Evolutionary conservation across 805 yeast genomes (phyloP).

Genomic region (Lachancea kluyveri): DNA sequence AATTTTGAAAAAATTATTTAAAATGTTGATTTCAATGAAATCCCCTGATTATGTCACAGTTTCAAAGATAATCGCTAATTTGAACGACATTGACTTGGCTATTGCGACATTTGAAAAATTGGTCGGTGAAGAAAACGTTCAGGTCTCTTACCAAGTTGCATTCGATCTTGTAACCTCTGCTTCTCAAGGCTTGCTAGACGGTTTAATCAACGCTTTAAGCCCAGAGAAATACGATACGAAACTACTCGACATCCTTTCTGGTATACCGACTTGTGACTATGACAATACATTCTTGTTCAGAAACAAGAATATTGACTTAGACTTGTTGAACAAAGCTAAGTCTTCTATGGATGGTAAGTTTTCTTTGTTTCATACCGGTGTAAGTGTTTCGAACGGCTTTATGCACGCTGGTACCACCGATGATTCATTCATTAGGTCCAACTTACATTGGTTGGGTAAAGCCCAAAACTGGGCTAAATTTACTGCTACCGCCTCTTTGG

Average conservation of each 20-base stretch:
- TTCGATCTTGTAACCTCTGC: constrained; percentile 91
- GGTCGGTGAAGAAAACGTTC: constrained; percentile 35
- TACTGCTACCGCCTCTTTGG: constrained; percentile 95
- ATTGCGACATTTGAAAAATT: constrained; percentile 58
- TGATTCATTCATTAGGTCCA: constrained; percentile 84
- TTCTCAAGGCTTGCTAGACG: constrained; percentile 76
- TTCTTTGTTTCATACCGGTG: constrained; percentile 93
- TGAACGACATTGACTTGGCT: constrained; percentile 72
- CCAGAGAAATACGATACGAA: constrained; percentile 33
- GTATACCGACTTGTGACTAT: constrained; percentile 90
- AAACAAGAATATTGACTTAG: constrained; percentile 81
- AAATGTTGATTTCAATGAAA: constrained; percentile 48
- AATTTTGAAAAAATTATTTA: constrained; percentile 58
- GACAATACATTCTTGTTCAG: constrained; percentile 82
- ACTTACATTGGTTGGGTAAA: constrained; percentile 92
- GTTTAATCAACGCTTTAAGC: constrained; percentile 39
- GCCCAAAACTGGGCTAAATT: constrained; percentile 99
- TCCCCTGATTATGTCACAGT: constrained; percentile 77
- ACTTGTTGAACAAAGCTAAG: constrained; percentile 76
- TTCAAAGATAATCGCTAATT: constrained; percentile 80
- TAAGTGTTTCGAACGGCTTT: constrained; percentile 89
- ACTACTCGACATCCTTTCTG: constrained; percentile 69
- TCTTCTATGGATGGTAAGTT: constrained; percentile 80
- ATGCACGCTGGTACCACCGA: constrained; percentile 96
- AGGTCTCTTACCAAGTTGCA: constrained; percentile 86